Base-by-base conservation (phyloP, 306 rosid species). In the Acmispon strigosus region DNA sequence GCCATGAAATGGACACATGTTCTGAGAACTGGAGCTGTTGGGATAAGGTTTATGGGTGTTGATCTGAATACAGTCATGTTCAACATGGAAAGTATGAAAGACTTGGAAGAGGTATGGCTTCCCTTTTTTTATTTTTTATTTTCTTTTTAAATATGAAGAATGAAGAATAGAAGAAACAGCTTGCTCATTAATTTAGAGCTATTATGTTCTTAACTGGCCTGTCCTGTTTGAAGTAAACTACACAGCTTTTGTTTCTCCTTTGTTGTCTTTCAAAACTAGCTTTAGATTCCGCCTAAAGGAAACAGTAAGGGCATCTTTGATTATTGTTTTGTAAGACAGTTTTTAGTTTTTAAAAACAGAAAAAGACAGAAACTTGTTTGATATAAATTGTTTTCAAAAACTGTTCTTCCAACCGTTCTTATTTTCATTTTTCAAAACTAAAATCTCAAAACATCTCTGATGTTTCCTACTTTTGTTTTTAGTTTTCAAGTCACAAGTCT, bases 61-160 rank as follows among this genome's bases (percentile, higher is more conserved):
- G 98, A 90, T 82, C 67, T 77, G 20, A 83, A n/a, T 78, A 94
- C 97, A 50, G n/a, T 94, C 86, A 94, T 94, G 98, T 87, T 94
- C 85, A 88, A 81, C 76, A 76, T 94, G 87, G 88, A 86, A 54
- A 86, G 73, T 70, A 91, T 88, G 66, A 86, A 81, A 73, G 92
- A 89, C 72, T 50, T 83, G 36, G 82, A 80, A 10, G 98, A 94
- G 90, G 98, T 90, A 84, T 15, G 69, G 19, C 34, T 7, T 62
- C 62, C 11, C 15, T 65, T 67, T 64, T 37, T 24, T 8, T 24
- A 0, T 37, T 0, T 18, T 53, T 34, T 29, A 15, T 54, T 43
- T 52, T 32, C 37, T 13, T 62, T 69, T 64, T 24, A 34, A 69
- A 20, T 52, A 8, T 44, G 44, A 72, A 72, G 41, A 52, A 32